These are phyloP conservation scores for Mycena sanguinolenta DNA, from an alignment of 768 basidiomycete genomes.

Conservation along the genomic window DNA sequence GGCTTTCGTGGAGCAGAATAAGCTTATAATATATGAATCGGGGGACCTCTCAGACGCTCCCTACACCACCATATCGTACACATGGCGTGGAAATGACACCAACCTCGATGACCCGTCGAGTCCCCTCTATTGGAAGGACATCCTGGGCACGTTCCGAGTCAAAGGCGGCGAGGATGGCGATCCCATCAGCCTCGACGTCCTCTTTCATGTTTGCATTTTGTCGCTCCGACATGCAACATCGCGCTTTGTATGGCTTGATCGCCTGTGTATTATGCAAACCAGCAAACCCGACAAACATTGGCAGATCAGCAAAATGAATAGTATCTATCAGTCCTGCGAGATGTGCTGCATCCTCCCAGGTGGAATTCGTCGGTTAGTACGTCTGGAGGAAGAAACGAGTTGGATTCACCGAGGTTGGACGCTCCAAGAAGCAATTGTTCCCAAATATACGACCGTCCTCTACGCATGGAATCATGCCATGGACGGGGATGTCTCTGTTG, in stretches of 20 bases:
- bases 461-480: too few relatives aligned
- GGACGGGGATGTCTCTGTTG: too few relatives aligned
- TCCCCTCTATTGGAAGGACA: too few relatives aligned
- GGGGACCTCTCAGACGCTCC: neutral
- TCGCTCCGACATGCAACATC: neutral
- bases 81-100: neutral
- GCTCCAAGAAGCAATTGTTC: neutral
- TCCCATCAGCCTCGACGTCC: neutral
- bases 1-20: neutral
- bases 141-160: neutral
- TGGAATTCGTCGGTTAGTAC: neutral
- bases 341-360: neutral
- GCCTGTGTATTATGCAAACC: neutral
- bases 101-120: neutral
- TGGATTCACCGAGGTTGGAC: constrained; percentile 2
- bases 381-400: neutral
- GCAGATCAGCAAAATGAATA: neutral
- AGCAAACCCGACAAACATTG: neutral
- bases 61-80: neutral
- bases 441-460: neutral
- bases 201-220: neutral
- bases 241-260: neutral
- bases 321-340: neutral
- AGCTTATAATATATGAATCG: neutral
- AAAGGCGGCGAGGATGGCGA: neutral